Evolutionary conservation across 2,329 filamentous ascomycete species (phyloP).

Genomic region (Cryphonectria naterciae): DNA sequence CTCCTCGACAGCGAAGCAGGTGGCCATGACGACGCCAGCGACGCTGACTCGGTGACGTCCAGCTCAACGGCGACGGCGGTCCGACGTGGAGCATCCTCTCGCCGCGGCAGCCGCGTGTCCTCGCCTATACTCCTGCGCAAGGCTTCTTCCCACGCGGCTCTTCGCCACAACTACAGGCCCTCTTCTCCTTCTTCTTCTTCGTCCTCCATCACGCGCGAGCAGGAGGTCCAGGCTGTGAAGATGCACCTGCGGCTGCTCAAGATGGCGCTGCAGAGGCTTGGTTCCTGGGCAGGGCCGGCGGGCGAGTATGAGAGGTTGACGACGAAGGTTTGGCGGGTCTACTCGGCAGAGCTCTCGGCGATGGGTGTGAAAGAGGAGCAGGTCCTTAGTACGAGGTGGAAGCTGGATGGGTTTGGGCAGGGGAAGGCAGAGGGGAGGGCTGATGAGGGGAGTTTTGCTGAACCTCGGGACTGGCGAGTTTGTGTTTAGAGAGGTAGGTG

Average conservation of each 20-base stretch:
- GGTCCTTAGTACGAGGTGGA: slow-evolving; percentile 6
- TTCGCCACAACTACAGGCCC: neutral
- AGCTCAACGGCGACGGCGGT: neutral
- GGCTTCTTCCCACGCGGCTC: neutral
- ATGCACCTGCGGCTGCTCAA: slow-evolving; percentile 12
- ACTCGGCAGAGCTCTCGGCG: neutral
- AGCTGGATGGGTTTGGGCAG: slow-evolving; percentile 11
- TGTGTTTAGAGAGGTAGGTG: neutral
- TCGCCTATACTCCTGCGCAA: slow-evolving; percentile 4
- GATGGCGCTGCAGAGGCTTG: slow-evolving; percentile 8
- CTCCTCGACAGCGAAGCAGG: neutral
- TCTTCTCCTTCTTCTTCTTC: no score
- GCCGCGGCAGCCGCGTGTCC: neutral
- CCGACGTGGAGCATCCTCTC: neutral
- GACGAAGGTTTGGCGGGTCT: neutral
- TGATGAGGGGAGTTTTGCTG: neutral
- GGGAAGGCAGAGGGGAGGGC: neutral
- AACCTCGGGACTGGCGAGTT: slow-evolving; percentile 1
- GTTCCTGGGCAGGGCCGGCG: slow-evolving; percentile 5
- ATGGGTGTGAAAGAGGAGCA: slow-evolving; percentile 14
- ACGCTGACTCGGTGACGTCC: slow-evolving; percentile 1
- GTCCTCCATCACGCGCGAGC: slow-evolving; percentile 6
- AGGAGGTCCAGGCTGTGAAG: slow-evolving; percentile 9
- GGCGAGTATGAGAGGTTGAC: slow-evolving; percentile 16
- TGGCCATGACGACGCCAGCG: neutral